phyloP scores from a whole-genome alignment of 148 eudicot species.

The Rhododendron vialii region DNA sequence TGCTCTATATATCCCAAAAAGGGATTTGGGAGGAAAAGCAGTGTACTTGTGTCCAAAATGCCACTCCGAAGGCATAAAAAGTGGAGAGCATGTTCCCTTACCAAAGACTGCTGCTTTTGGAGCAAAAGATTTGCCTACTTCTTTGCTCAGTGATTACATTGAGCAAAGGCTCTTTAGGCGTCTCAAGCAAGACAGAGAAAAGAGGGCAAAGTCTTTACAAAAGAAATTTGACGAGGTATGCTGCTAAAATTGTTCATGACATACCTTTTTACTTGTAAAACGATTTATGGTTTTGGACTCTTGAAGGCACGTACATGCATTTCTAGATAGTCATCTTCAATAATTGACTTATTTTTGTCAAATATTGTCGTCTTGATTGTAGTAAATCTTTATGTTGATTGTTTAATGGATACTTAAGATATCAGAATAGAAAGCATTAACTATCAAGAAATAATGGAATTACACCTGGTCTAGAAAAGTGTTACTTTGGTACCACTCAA shows the following conservation, averaged over 20 bases:
- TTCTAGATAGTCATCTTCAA: background rate
- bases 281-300: background rate
- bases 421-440: background rate
- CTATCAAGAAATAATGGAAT: background rate
- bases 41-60: slow-evolving; percentile 77
- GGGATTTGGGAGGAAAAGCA: slow-evolving; percentile 53
- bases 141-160: slow-evolving; percentile 75
- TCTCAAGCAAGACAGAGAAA: slow-evolving; percentile 65
- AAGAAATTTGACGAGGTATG: slow-evolving; percentile 57
- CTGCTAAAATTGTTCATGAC: background rate
- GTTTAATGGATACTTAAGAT: background rate
- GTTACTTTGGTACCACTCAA: background rate
- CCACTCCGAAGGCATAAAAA: slow-evolving; percentile 47
- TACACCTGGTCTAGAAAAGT: background rate
- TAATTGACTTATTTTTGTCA: background rate
- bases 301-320: background rate
- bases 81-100: slow-evolving; percentile 36
- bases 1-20: slow-evolving; percentile 68
- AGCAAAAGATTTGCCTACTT: slow-evolving; percentile 64
- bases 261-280: background rate
- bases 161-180: slow-evolving; percentile 59
- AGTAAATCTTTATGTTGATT: background rate
- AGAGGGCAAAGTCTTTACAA: slow-evolving; percentile 52
- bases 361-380: background rate
- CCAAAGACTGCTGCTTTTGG: slow-evolving; percentile 46